A percentile compares a stretch with the other conserved stretches of the same genome.
These are phyloP conservation scores for Fusarium musae DNA, from an alignment of 2,329 filamentous ascomycete species.

Conservation along the genomic window DNA sequence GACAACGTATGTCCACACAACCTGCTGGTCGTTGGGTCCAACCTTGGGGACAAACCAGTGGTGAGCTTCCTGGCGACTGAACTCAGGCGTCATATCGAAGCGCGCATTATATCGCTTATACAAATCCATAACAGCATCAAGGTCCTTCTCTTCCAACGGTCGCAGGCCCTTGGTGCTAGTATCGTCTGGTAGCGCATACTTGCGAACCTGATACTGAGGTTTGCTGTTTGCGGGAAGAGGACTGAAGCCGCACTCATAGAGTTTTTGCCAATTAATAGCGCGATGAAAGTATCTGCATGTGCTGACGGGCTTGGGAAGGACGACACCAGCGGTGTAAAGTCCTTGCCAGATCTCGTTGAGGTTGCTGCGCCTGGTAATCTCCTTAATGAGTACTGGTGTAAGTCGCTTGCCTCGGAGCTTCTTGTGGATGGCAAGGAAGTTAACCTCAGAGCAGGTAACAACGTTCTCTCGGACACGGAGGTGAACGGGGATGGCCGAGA, in stretches of 20 bases:
- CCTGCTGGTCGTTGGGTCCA: conserved; percentile 72
- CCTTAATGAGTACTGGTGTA: conserved; percentile 94
- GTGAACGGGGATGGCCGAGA: conserved; percentile 89
- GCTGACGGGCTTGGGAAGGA: conserved; percentile 90
- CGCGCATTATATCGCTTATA: conserved; percentile 81
- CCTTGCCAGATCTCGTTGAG: conserved; percentile 89
- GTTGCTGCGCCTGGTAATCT: conserved; percentile 94
- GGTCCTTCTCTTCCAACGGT: conserved; percentile 81
- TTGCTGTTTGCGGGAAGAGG: conserved; percentile 86
- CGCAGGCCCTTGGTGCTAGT: conserved; percentile 81
- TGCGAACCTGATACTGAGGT: conserved; percentile 84
- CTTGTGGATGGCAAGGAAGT: conserved; percentile 98
- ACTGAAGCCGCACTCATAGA: conserved; percentile 94
- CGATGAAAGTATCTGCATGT: conserved; percentile 97
- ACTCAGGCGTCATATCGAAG: conserved; percentile 87
- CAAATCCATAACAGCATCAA: conserved; percentile 78
- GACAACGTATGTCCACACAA: conserved; percentile 94
- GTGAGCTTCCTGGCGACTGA: conserved; percentile 80
- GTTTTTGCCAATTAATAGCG: conserved; percentile 93
- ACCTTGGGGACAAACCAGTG: conserved; percentile 86
- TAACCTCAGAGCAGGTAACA: conserved; percentile 89
- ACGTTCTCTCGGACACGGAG: conserved; percentile 81
- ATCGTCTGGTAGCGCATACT: conserved; percentile 82
- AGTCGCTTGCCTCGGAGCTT: conserved; percentile 94
- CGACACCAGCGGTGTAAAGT: conserved; percentile 92